phyloP scores from a whole-genome alignment of 2,329 filamentous ascomycete species.

The Aspergillus nomiae region DNA sequence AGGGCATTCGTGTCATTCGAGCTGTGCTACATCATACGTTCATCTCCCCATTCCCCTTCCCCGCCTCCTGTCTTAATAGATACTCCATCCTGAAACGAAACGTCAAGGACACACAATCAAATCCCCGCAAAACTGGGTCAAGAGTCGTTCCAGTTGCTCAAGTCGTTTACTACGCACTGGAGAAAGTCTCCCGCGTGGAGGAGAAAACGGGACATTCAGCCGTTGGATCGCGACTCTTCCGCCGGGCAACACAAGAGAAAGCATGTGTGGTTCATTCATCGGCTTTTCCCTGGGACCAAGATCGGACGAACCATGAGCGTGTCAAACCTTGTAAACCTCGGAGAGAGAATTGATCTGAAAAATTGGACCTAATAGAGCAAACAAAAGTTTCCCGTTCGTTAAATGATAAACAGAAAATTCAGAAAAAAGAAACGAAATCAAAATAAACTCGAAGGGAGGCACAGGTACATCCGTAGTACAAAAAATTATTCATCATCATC shows the following conservation, averaged over 20 bases:
- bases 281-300: not conserved
- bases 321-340: not conserved
- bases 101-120: not conserved
- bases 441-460: not conserved
- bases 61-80: not conserved
- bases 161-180: not conserved
- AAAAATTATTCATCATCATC: not conserved
- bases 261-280: not conserved
- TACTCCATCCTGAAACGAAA: not conserved
- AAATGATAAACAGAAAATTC: not conserved
- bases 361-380: not conserved
- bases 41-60: not conserved
- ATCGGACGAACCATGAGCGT: not conserved
- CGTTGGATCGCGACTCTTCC: not conserved
- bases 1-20: not conserved
- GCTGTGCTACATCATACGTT: slow-evolving; percentile 5
- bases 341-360: not conserved
- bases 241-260: not conserved
- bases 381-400: not conserved
- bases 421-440: not conserved
- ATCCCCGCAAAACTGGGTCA: not conserved
- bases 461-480: not conserved
- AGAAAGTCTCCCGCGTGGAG: not conserved
- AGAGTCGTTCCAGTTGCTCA: not conserved
- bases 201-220: not conserved